These are phyloP conservation scores for Globisporangium paroecandrum DNA, from an alignment of 352 stramenopile genomes.

Conservation along the genomic window DNA sequence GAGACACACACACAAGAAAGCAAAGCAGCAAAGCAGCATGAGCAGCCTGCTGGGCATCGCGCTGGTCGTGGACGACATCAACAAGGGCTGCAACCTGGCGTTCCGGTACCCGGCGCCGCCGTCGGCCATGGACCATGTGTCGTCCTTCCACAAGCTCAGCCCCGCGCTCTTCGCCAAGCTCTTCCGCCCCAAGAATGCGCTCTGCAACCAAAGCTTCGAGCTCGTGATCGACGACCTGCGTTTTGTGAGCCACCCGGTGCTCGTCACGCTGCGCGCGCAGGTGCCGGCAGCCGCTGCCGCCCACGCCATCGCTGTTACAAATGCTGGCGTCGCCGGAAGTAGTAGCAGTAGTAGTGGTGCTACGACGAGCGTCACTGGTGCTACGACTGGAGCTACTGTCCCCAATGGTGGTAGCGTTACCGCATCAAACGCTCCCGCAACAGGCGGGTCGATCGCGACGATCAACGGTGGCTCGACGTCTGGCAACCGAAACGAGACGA, in stretches of 20 bases:
- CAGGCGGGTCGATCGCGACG: background rate
- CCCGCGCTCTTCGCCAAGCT: conserved; percentile 74
- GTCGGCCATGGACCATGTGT: conserved; percentile 37
- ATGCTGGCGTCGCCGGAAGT: background rate
- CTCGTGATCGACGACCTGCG: conserved; percentile 83
- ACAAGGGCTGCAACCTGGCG: conserved; percentile 83
- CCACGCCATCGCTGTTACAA: background rate
- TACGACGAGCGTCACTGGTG: background rate
- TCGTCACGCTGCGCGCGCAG: conserved; percentile 45
- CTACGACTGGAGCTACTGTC: background rate
- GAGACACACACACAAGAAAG: background rate
- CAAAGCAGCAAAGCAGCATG: conserved; percentile 3
- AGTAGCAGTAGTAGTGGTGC: background rate
- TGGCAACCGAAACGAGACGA: conserved; percentile 51
- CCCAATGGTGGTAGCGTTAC: background rate
- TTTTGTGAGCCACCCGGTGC: conserved; percentile 84
- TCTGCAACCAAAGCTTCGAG: conserved; percentile 87
- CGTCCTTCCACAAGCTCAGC: conserved; percentile 74
- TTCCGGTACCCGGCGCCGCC: conserved; percentile 77
- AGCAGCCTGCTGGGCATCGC: conserved; percentile 65
- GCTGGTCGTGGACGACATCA: conserved; percentile 87
- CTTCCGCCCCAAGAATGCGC: conserved; percentile 84
- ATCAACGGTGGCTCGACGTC: conserved; percentile 15
- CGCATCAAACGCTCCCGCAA: background rate
- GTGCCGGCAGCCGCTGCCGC: conserved; percentile 2